Percentiles rank a stretch among this genome's conserved stretches.
Conservation (phyloP, 2,329 filamentous ascomycete species). For the Thielaviopsis populi region DNA sequence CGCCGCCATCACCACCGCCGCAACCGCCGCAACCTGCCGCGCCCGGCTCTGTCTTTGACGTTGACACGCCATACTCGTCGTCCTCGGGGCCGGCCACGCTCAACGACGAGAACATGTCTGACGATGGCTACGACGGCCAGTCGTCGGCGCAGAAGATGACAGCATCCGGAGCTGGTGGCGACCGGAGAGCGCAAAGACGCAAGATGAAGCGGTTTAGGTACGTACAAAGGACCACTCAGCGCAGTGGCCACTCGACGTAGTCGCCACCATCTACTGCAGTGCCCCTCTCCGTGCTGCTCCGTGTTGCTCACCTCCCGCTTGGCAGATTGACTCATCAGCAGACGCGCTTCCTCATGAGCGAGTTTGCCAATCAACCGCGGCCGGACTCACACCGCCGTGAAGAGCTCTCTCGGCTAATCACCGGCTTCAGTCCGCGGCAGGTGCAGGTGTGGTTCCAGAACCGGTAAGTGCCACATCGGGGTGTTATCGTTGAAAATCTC, state of each 20-base stretch:
- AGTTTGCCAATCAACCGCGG: conserved; percentile 88
- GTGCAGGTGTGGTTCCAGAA: conserved; percentile 99
- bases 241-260: no score
- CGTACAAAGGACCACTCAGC: conserved; percentile 17
- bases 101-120: conserved; percentile 41
- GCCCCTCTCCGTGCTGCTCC: not conserved
- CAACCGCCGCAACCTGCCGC: not conserved
- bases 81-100: conserved; percentile 21
- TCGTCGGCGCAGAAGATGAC: conserved; percentile 24
- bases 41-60: not conserved
- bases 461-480: conserved; percentile 47
- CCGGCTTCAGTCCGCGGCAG: conserved; percentile 77
- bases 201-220: conserved; percentile 74
- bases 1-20: not conserved
- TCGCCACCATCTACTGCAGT: not conserved
- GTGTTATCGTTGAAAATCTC: no score
- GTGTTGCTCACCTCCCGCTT: not conserved
- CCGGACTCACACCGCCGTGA: conserved; percentile 85
- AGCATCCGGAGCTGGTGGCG: conserved; percentile 42
- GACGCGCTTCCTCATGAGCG: conserved; percentile 94
- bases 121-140: conserved; percentile 23
- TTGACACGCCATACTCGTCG: not conserved
- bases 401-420: conserved; percentile 74
- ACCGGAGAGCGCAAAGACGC: conserved; percentile 40
- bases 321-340: conserved; percentile 81